These are phyloP conservation scores for Eucalyptus viminalis DNA, from an alignment of 345 rosid genomes.

Conservation along the genomic window DNA sequence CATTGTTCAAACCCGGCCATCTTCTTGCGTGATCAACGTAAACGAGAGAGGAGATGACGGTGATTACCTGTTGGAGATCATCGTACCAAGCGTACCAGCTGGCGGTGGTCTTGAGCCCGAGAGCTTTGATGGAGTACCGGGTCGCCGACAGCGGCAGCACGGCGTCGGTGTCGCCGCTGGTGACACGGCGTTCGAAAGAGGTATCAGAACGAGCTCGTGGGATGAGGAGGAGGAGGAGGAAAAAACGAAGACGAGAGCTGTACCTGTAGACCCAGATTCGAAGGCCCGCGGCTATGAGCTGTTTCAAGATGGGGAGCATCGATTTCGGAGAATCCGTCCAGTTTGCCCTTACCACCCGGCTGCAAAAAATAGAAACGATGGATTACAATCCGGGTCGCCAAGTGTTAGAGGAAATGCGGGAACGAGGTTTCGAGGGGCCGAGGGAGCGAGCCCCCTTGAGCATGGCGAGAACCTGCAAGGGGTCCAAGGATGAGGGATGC, in stretches of 20 bases:
- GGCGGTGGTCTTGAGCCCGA: constrained; percentile 12
- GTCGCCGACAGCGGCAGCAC: constrained; percentile 53
- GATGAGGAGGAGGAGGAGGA: background rate
- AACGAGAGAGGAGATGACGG: background rate
- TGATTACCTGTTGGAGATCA: constrained; percentile 13
- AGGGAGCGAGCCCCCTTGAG: background rate
- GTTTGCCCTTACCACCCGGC: constrained; percentile 23
- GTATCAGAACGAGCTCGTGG: background rate
- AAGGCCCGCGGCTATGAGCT: constrained; percentile 50
- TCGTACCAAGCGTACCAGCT: constrained; percentile 55
- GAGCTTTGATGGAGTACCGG: constrained; percentile 31
- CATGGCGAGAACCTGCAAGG: constrained; percentile 40
- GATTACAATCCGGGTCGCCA: background rate
- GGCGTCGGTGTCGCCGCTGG: constrained; percentile 59
- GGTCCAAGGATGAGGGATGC: constrained; percentile 23
- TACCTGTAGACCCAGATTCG: constrained; percentile 87
- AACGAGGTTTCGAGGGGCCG: background rate
- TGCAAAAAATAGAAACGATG: background rate
- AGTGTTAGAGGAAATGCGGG: background rate
- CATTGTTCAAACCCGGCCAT: background rate
- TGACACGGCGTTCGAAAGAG: background rate
- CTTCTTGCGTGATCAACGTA: background rate
- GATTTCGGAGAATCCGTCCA: constrained; percentile 84
- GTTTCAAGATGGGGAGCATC: constrained; percentile 56
- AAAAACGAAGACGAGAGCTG: background rate